Evolutionary conservation across 2,329 filamentous ascomycete species (phyloP).

Genomic region (Verticillium dahliae): DNA sequence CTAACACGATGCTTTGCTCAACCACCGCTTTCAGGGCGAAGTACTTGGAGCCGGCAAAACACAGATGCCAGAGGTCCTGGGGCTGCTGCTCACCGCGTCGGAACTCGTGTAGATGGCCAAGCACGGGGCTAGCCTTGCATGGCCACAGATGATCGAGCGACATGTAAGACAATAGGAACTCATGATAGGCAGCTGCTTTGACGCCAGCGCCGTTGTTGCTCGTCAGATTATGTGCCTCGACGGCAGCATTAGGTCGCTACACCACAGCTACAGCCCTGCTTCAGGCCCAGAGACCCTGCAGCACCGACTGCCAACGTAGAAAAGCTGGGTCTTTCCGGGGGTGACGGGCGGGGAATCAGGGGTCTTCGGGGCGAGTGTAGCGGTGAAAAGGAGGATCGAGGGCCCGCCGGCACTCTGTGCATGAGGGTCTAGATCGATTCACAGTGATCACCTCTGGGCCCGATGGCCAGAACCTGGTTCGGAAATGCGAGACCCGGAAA

Average conservation of each 20-base stretch:
- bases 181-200: too few species aligned
- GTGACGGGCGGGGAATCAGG: not conserved
- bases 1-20: slow-evolving; percentile 9
- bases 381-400: not conserved
- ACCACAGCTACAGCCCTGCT: not conserved
- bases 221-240: too few species aligned
- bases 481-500: not conserved
- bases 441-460: not conserved
- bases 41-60: too few species aligned
- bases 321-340: not conserved
- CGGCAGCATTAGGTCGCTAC: too few species aligned
- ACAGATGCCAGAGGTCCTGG: not conserved
- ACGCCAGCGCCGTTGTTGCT: too few species aligned
- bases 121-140: too few species aligned
- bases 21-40: not conserved
- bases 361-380: not conserved
- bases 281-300: not conserved
- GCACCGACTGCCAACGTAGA: not conserved
- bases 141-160: too few species aligned
- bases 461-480: not conserved
- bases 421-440: not conserved
- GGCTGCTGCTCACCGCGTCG: not conserved
- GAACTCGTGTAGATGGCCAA: too few species aligned
- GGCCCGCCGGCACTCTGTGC: not conserved
- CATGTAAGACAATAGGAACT: too few species aligned